phyloP scores from a whole-genome alignment of 805 yeast species.

The Hanseniaspora clermontiae region DNA sequence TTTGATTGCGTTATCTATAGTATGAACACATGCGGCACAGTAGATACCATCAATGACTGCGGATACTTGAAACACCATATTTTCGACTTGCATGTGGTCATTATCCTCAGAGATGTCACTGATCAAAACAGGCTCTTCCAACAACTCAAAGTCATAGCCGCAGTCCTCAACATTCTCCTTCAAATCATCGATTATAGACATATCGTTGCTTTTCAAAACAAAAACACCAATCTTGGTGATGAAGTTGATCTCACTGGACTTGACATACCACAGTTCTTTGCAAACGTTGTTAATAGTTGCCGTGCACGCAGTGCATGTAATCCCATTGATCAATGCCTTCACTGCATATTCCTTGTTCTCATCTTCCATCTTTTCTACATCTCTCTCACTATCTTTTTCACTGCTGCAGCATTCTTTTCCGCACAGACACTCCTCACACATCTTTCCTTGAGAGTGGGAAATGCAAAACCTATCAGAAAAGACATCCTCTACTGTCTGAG shows the following conservation, averaged over 20 bases:
- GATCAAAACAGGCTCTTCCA: conserved; percentile 29
- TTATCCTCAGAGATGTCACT: conserved; percentile 38
- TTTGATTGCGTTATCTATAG: conserved; percentile 36
- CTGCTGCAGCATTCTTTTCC: background rate
- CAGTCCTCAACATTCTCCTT: conserved; percentile 46
- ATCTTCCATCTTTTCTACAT: background rate
- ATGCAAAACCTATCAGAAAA: background rate
- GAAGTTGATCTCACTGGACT: conserved; percentile 41
- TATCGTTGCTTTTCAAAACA: conserved; percentile 35
- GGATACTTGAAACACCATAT: background rate
- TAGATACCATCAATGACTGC: conserved; percentile 20
- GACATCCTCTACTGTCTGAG: background rate
- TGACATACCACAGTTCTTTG: conserved; percentile 38
- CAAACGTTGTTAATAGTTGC: conserved; percentile 40
- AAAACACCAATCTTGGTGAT: conserved; percentile 55
- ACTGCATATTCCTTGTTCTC: background rate
- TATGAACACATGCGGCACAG: conserved; percentile 44
- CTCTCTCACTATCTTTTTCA: background rate
- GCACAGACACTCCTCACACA: conserved; percentile 4
- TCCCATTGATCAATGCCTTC: conserved; percentile 53
- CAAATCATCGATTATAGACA: conserved; percentile 30
- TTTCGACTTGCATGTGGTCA: background rate
- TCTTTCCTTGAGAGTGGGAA: background rate
- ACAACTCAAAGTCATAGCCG: conserved; percentile 49
- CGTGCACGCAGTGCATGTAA: conserved; percentile 63